phyloP scores from a whole-genome alignment of 2,329 filamentous ascomycete genomes.

The Ophiostoma perfectum region DNA sequence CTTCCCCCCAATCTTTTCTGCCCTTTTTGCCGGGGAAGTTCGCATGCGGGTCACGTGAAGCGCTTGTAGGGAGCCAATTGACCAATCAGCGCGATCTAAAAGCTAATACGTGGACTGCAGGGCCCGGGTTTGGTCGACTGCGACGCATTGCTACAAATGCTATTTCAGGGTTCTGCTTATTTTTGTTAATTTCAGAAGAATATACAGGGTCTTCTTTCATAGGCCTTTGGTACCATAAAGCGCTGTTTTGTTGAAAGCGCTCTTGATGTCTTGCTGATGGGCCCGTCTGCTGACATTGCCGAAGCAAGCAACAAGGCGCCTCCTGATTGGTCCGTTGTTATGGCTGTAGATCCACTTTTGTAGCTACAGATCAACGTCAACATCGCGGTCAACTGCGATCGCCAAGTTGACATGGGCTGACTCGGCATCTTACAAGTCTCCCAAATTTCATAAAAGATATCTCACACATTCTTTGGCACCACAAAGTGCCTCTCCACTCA shows the following conservation, averaged over 20 bases:
- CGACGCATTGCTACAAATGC: no score
- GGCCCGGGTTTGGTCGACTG: no score
- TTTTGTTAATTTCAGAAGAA: not conserved
- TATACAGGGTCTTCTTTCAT: not conserved
- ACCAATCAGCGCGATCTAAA: constrained; percentile 25
- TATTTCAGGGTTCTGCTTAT: not conserved
- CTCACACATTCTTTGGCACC: no score
- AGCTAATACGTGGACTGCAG: constrained; percentile 25
- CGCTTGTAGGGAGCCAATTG: not conserved
- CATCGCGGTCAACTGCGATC: constrained; percentile 2
- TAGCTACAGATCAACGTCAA: constrained; percentile 10
- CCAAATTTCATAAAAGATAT: not conserved
- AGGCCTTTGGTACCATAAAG: not conserved
- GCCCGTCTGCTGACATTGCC: constrained; percentile 5
- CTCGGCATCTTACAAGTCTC: not conserved
- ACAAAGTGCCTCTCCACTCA: not conserved
- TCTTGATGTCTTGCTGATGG: not conserved
- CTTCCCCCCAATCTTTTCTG: constrained; percentile 9
- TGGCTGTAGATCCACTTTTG: not conserved
- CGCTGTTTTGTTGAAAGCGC: not conserved
- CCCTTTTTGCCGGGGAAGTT: constrained; percentile 21
- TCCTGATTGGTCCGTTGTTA: not conserved
- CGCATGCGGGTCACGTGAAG: constrained; percentile 23
- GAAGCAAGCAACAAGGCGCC: not conserved
- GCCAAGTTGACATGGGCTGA: not conserved